Percentiles rank a stretch among this genome's conserved stretches.
Evolutionary conservation across 768 basidiomycete species (phyloP).

Genomic region (Agrocybe pediades): DNA sequence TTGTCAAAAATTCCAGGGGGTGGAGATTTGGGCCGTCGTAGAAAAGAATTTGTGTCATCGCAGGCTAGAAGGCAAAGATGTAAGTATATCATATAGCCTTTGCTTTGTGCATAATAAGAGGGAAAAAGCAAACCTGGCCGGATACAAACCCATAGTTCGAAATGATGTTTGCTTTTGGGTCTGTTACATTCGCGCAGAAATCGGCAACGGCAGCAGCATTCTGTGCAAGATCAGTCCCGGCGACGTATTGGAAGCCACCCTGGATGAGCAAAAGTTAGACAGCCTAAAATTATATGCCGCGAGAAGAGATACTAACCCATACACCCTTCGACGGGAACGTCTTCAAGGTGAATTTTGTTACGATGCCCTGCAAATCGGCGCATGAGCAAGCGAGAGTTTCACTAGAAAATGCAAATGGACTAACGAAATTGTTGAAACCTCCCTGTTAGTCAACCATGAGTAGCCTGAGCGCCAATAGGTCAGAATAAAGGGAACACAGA

Average conservation of each 20-base stretch:
- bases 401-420: not conserved
- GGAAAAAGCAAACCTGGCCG: constrained; percentile 31
- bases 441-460: constrained; percentile 70
- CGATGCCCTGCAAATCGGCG: constrained; percentile 44
- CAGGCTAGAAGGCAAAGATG: constrained; percentile 6
- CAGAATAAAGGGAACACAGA: too few relatives aligned
- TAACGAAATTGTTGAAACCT: constrained; percentile 58
- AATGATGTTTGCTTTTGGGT: constrained; percentile 54
- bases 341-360: constrained; percentile 58
- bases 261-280: constrained; percentile 16
- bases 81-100: not conserved
- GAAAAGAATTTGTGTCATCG: constrained; percentile 44
- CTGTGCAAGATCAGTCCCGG: constrained; percentile 19
- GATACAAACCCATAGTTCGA: constrained; percentile 42
- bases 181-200: constrained; percentile 41
- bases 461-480: constrained; percentile 41
- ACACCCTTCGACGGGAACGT: constrained; percentile 55
- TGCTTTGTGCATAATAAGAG: not conserved
- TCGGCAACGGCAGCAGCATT: constrained; percentile 38
- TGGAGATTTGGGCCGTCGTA: constrained; percentile 56
- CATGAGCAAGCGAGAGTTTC: not conserved
- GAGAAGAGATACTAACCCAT: constrained; percentile 45
- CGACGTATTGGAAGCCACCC: constrained; percentile 50
- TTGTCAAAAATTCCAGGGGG: constrained; percentile 54
- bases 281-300: not conserved